A percentile compares a stretch with the other conserved stretches of the same genome.
phyloP scores from a whole-genome alignment of 371 early-diverging fungal genomes.

The Blakeslea trispora region DNA sequence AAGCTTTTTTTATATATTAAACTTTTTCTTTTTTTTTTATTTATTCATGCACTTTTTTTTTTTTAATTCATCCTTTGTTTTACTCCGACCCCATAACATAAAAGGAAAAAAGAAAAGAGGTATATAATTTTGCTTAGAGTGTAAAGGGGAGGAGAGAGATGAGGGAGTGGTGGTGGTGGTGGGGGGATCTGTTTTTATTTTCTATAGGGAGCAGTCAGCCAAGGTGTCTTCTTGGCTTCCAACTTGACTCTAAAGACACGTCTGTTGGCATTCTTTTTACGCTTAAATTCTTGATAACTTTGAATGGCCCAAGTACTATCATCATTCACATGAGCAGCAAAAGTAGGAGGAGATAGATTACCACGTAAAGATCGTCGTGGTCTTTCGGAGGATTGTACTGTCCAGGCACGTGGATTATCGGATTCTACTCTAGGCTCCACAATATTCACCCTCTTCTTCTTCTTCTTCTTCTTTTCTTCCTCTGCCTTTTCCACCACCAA shows the following conservation, averaged over 20 bases:
- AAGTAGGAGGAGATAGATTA: conserved; percentile 38
- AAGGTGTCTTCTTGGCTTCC: conserved; percentile 7
- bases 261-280: conserved; percentile 4
- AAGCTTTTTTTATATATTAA: neutral
- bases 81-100: too few species aligned
- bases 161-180: too few species aligned
- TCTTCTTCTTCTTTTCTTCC: neutral
- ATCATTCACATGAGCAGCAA: conserved; percentile 31
- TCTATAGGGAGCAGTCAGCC: conserved; percentile 4
- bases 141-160: too few species aligned
- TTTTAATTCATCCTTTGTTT: too few species aligned
- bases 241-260: conserved; percentile 7
- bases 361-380: conserved; percentile 36
- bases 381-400: conserved; percentile 15
- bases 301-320: conserved; percentile 22
- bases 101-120: too few species aligned
- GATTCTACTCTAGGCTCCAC: conserved; percentile 4
- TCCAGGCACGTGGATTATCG: conserved; percentile 24
- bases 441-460: neutral
- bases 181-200: neutral
- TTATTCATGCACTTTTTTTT: too few species aligned
- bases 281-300: neutral
- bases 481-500: neutral
- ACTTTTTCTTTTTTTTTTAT: too few species aligned
- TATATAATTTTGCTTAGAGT: too few species aligned